These are phyloP conservation scores for Aspergillus quadrilineatus DNA, from an alignment of 2,329 filamentous ascomycete species.

Conservation along the genomic window DNA sequence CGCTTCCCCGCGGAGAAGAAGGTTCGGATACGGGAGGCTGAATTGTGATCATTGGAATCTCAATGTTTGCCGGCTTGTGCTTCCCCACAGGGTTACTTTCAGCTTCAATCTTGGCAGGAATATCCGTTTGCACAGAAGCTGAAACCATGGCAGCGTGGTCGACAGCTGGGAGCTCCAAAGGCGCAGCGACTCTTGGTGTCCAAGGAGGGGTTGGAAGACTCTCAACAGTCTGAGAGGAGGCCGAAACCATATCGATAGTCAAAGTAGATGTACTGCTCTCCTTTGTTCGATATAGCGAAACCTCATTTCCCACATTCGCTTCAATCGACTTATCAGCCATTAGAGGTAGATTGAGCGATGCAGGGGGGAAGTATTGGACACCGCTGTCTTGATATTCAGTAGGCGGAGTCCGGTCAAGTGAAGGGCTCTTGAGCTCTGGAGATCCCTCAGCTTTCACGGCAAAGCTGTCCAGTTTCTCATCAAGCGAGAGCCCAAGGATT, in stretches of 20 bases:
- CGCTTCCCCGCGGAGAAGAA: slow-evolving; percentile 70
- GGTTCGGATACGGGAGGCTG: slow-evolving; percentile 84
- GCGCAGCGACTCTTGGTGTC: slow-evolving; percentile 33
- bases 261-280: slow-evolving; percentile 33
- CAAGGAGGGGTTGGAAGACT: slow-evolving; percentile 37
- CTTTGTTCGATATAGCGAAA: slow-evolving; percentile 22
- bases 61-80: slow-evolving; percentile 31
- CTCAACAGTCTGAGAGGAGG: slow-evolving; percentile 45
- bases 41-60: slow-evolving; percentile 84
- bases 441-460: slow-evolving; percentile 23
- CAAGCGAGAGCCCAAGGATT: slow-evolving; percentile 45
- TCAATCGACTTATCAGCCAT: slow-evolving; percentile 14
- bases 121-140: slow-evolving; percentile 37
- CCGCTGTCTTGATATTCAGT: slow-evolving; percentile 70
- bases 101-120: slow-evolving; percentile 18
- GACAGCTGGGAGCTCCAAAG: slow-evolving; percentile 13
- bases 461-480: slow-evolving; percentile 28
- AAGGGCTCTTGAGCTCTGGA: slow-evolving; percentile 43
- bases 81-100: slow-evolving; percentile 16
- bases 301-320: slow-evolving; percentile 1
- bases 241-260: slow-evolving; percentile 40
- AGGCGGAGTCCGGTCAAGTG: slow-evolving; percentile 49
- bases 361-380: slow-evolving; percentile 78
- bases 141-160: slow-evolving; percentile 27
- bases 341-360: slow-evolving; percentile 58